Percentiles rank a stretch among this genome's conserved stretches.
Conservation (phyloP, 345 rosid genomes). For the Ailanthus altissimus region DNA sequence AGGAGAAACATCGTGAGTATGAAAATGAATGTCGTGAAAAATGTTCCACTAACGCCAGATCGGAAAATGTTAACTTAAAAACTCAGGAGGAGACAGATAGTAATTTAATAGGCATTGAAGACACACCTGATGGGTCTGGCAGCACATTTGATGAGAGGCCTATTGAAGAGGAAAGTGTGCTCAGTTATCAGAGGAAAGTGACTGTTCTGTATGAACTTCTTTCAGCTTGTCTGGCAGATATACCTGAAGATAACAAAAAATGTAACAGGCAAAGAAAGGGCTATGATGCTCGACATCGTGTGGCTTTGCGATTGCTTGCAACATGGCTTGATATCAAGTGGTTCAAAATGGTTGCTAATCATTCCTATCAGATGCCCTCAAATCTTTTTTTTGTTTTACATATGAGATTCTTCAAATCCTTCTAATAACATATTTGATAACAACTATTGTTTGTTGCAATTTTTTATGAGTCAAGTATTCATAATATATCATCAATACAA, state of each 20-base stretch:
- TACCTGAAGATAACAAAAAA: conserved; percentile 49
- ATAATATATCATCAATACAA: conserved; percentile 4
- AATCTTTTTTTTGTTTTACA: not conserved
- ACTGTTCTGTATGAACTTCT: conserved; percentile 84
- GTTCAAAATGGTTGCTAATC: conserved; percentile 65
- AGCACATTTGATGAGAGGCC: conserved; percentile 49
- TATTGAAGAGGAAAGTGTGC: conserved; percentile 59
- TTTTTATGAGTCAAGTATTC: not conserved
- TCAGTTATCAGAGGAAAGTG: conserved; percentile 72
- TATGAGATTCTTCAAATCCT: not conserved
- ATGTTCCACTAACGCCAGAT: conserved; percentile 39
- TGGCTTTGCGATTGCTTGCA: conserved; percentile 75
- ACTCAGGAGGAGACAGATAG: conserved; percentile 25
- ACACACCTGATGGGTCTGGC: conserved; percentile 27
- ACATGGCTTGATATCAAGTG: conserved; percentile 87
- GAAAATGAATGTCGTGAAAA: conserved; percentile 76
- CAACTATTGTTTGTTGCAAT: not conserved
- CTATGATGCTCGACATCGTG: conserved; percentile 95
- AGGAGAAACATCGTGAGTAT: conserved; percentile 73
- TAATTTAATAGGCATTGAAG: conserved; percentile 25
- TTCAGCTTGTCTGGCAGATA: conserved; percentile 87
- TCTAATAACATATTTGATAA: not conserved
- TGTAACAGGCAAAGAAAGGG: conserved; percentile 63
- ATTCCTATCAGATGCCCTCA: conserved; percentile 6
- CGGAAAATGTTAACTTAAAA: conserved; percentile 18